Percentiles rank a stretch among this genome's conserved stretches.
phyloP scores from a whole-genome alignment of 2,329 filamentous ascomycete species.

The Mycosphaerella arachidis region DNA sequence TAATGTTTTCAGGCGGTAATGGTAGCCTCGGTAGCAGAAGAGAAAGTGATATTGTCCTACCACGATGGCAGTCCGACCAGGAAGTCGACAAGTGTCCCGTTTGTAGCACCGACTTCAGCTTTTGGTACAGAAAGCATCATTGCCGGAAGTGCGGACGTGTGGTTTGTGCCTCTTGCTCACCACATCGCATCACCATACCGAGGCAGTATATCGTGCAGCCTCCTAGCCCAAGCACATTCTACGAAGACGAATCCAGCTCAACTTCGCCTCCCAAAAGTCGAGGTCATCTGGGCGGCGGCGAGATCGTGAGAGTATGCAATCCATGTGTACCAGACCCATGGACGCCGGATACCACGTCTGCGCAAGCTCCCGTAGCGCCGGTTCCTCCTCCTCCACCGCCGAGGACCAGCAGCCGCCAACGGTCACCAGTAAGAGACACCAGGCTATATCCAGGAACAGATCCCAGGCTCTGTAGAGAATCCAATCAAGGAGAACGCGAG shows the following conservation, averaged over 20 bases:
- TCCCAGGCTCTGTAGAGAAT: neutral
- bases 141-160: constrained; percentile 94
- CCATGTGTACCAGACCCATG: constrained; percentile 64
- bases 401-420: neutral
- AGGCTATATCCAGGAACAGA: neutral
- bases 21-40: constrained; percentile 8
- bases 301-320: constrained; percentile 66
- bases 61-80: constrained; percentile 82
- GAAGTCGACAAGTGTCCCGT: constrained; percentile 83
- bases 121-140: constrained; percentile 87
- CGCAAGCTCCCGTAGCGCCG: constrained; percentile 1
- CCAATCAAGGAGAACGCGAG: neutral
- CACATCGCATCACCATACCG: constrained; percentile 91
- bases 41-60: constrained; percentile 53
- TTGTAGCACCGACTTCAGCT: constrained; percentile 71
- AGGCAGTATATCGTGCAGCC: constrained; percentile 87
- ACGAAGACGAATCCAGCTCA: constrained; percentile 12
- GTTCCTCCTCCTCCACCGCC: constrained; percentile 1
- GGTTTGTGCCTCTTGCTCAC: constrained; percentile 84
- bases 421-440: neutral
- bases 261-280: constrained; percentile 13
- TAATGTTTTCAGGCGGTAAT: neutral
- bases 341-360: constrained; percentile 19
- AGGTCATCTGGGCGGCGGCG: constrained; percentile 58
- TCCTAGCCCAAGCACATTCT: constrained; percentile 38